Base-by-base conservation (phyloP, 164 flowering plant genomes). In the Malania oleifera region DNA sequence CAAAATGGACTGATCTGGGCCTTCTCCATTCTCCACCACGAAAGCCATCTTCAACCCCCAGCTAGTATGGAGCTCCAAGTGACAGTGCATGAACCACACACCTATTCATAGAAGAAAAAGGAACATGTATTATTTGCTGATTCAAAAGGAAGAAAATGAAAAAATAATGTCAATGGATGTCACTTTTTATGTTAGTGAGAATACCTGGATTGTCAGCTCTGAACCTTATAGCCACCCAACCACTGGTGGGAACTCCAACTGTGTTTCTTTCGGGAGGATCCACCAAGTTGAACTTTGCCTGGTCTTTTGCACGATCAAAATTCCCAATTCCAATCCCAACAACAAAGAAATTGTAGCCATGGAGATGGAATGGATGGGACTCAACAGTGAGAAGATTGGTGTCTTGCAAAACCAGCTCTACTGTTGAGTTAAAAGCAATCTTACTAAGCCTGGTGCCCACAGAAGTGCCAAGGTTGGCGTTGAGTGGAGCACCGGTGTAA, bases 301-400 rank as follows among this genome's bases (percentile, higher is more conserved):
- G 68, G 17, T 71, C 75, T 35, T 63, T 64, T 22, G 23, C 43
- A 7, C 65, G 66, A 43, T 71, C 51, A 15, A 71, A 71, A 15
- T 71, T 71, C 10, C 75, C 75, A 20, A 67, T 43, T 0, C 75
- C 75, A 1, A 55, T 67, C 35, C 75, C 75, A 8, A 71, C 68
- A 17, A 67, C 71, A 29, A 67, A 71, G 54, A 71, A 71, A 38
- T 67, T 71, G 27, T 63, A 67, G 10, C 71, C 75, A 46, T 69
- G 77, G 11, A 73, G 68, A 60, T 73, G 77, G 34, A 73, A 73
- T 0, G 77, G 77, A 27, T 73, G 74, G 0, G 68, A 62, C 60
- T 73, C 73, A 23, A 73, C 73, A 0, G 74, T 60, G 0, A 73
- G 59, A 25, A 73, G 65, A 45, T 67, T 67, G 9, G 75, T 71